Evolutionary conservation across 2,329 filamentous ascomycete species (phyloP).

Genomic region (Leptographium procerum): DNA sequence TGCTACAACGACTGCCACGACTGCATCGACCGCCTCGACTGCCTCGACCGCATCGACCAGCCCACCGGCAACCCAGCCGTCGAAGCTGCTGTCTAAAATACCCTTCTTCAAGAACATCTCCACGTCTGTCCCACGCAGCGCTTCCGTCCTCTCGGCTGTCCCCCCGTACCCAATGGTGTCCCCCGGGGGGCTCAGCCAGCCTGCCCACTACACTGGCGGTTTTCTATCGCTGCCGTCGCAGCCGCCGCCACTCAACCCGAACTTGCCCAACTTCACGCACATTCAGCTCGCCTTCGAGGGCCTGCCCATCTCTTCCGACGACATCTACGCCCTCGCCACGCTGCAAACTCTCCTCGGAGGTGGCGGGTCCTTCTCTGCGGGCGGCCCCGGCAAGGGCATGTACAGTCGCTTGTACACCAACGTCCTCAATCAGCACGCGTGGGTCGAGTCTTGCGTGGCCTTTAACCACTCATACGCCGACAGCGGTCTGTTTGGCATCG

Average conservation of each 20-base stretch:
- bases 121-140: slow-evolving; percentile 54
- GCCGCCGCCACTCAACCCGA: slow-evolving; percentile 65
- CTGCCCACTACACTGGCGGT: slow-evolving; percentile 84
- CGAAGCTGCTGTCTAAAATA: slow-evolving; percentile 58
- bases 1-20: slow-evolving; percentile 6
- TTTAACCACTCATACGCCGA: slow-evolving; percentile 99
- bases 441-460: slow-evolving; percentile 90
- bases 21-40: slow-evolving; percentile 19
- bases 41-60: slow-evolving; percentile 22
- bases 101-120: slow-evolving; percentile 87
- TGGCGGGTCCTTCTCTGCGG: slow-evolving; percentile 91
- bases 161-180: slow-evolving; percentile 33
- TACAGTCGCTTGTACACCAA: slow-evolving; percentile 97
- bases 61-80: slow-evolving; percentile 29
- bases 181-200: slow-evolving; percentile 43
- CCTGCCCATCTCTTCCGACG: slow-evolving; percentile 75
- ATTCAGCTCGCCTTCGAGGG: slow-evolving; percentile 96
- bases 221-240: slow-evolving; percentile 78
- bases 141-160: slow-evolving; percentile 39
- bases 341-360: slow-evolving; percentile 92
- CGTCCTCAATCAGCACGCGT: slow-evolving; percentile 92
- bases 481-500: slow-evolving; percentile 89
- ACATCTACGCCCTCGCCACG: slow-evolving; percentile 93
- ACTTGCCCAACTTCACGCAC: slow-evolving; percentile 72
- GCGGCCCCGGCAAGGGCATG: slow-evolving; percentile 97